phyloP scores from a whole-genome alignment of 2,329 filamentous ascomycete genomes.

The Botrytis byssoidea region DNA sequence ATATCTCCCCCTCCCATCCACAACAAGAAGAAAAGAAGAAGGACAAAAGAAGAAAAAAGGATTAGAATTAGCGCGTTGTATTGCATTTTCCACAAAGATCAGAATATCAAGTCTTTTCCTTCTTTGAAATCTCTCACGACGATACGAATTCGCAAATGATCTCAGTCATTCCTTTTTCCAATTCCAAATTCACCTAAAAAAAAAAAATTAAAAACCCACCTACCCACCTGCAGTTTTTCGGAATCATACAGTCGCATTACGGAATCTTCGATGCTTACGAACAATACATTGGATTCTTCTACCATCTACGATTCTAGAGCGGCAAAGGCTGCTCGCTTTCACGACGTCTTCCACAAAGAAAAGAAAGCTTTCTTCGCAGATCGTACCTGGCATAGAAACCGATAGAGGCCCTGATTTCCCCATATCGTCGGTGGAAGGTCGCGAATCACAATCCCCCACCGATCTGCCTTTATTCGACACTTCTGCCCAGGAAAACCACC shows the following conservation, averaged over 20 bases:
- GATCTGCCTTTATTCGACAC: slow-evolving; percentile 44
- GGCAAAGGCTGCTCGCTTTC: slow-evolving; percentile 61
- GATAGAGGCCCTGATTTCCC: slow-evolving; percentile 36
- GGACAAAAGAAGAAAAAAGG: background rate
- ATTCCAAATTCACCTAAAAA: background rate
- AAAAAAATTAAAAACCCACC: background rate
- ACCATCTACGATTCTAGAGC: slow-evolving; percentile 32
- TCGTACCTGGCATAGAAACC: slow-evolving; percentile 28
- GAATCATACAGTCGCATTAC: slow-evolving; percentile 23
- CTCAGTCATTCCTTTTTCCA: background rate
- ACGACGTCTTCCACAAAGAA: slow-evolving; percentile 74
- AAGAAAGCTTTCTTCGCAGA: slow-evolving; percentile 58
- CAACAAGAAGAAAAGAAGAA: background rate
- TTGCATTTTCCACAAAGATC: background rate
- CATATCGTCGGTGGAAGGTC: slow-evolving; percentile 36
- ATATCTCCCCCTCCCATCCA: background rate
- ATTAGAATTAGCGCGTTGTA: background rate
- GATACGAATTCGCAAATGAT: slow-evolving; percentile 5
- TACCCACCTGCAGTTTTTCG: slow-evolving; percentile 8
- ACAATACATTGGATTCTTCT: slow-evolving; percentile 26
- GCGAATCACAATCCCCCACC: slow-evolving; percentile 49
- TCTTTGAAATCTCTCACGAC: background rate
- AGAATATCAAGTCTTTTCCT: background rate
- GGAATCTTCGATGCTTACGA: slow-evolving; percentile 21
- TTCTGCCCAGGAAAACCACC: slow-evolving; percentile 24